phyloP scores from a whole-genome alignment of 805 yeast species.

The Kodamaea jinghongensis region DNA sequence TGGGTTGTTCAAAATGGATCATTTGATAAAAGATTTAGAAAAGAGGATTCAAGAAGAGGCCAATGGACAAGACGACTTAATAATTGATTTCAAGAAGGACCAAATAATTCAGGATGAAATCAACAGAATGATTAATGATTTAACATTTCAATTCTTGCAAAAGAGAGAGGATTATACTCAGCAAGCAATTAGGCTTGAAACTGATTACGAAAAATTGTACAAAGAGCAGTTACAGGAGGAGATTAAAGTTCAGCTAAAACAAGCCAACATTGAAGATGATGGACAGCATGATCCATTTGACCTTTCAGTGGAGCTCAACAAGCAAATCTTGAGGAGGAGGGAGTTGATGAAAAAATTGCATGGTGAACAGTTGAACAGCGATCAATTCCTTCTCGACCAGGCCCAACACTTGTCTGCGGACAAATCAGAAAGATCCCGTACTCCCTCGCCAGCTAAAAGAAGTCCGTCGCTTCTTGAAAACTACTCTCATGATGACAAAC shows the following conservation, averaged over 20 bases:
- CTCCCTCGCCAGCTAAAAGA: neutral
- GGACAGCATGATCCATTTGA: slow-evolving; percentile 10
- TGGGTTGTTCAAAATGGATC: slow-evolving; percentile 30
- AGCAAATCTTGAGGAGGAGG: slow-evolving; percentile 23
- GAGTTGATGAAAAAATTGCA: slow-evolving; percentile 17
- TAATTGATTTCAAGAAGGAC: slow-evolving; percentile 27
- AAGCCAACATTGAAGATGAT: neutral
- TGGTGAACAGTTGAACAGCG: slow-evolving; percentile 21
- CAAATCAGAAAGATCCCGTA: neutral
- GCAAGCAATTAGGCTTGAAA: slow-evolving; percentile 11
- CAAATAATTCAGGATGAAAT: slow-evolving; percentile 41
- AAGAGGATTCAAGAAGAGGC: slow-evolving; percentile 12
- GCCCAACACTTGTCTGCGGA: neutral
- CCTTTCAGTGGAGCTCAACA: slow-evolving; percentile 26
- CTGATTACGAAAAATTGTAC: slow-evolving; percentile 14
- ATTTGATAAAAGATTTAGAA: slow-evolving; percentile 27
- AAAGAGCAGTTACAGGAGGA: slow-evolving; percentile 5
- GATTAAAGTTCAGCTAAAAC: neutral
- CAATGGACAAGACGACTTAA: slow-evolving; percentile 14
- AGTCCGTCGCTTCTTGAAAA: slow-evolving; percentile 19
- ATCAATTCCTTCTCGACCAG: slow-evolving; percentile 6
- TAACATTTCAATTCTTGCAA: slow-evolving; percentile 33
- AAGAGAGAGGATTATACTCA: slow-evolving; percentile 28
- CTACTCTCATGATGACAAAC: slow-evolving; percentile 30
- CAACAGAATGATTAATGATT: slow-evolving; percentile 36